Evolutionary conservation across 139 green algal species (phyloP).

Genomic region (Picochlorum costavermella): DNA sequence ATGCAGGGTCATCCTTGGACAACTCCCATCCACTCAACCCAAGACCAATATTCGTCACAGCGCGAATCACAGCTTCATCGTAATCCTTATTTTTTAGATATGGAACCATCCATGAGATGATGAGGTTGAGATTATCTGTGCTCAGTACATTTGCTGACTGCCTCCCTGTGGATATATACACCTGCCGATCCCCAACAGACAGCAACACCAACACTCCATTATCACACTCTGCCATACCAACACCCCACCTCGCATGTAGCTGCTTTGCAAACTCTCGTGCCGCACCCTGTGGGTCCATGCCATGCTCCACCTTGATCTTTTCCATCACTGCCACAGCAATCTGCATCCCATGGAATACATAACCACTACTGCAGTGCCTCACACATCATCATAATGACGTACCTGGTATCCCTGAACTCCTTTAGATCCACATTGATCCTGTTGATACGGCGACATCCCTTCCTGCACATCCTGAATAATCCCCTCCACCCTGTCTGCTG

Average conservation of each 20-base stretch:
- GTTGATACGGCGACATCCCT: conserved; percentile 31
- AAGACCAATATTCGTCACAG: conserved; percentile 41
- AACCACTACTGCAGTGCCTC: neutral
- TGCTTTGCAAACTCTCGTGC: conserved; percentile 37
- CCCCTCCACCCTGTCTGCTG: conserved; percentile 37
- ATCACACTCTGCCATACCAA: conserved; percentile 48
- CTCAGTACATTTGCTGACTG: conserved; percentile 19
- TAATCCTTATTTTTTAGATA: conserved; percentile 31
- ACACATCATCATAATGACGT: neutral
- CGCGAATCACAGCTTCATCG: conserved; percentile 36
- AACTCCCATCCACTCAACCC: conserved; percentile 22
- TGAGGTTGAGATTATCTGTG: conserved; percentile 13
- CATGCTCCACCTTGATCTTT: conserved; percentile 18
- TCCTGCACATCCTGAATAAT: conserved; percentile 36
- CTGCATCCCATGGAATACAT: conserved; percentile 13
- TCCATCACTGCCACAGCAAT: conserved; percentile 51
- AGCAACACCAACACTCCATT: conserved; percentile 62
- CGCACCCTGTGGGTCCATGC: neutral
- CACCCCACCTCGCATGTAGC: conserved; percentile 55
- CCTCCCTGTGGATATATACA: conserved; percentile 36
- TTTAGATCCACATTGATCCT: conserved; percentile 5
- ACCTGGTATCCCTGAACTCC: conserved; percentile 35
- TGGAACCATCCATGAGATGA: conserved; percentile 34
- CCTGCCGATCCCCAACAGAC: conserved; percentile 44
- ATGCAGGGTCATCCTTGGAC: conserved; percentile 14